Base-by-base conservation (phyloP, 129 eudicot genomes). In the Daucus carota region DNA sequence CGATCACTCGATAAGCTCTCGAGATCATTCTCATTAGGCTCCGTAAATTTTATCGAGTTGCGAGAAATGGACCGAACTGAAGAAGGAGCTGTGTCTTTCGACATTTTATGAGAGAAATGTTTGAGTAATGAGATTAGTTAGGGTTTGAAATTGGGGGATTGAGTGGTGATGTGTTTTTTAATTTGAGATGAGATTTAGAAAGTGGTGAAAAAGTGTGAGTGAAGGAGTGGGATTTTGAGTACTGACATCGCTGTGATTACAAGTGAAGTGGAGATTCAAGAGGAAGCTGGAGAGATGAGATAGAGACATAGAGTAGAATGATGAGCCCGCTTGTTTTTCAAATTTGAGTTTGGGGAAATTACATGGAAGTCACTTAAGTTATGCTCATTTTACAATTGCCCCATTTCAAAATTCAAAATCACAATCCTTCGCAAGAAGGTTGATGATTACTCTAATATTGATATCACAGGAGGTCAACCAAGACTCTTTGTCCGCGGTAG, bases 21-120 rank as follows among this genome's bases (percentile, higher is more conserved):
- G 75, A 77, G 72, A 33, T 82, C 85, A 43, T 86, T 86, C 82
- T 85, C 92, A 79, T 59, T 81, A 41, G 46, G 79, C 43, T 83
- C 85, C 0, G 48, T 59, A 79, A 1, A 71, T 29, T 81, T 79
- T 18, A 79, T 65, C 67, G 71, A 16, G 33, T 22, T 9, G 6
- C 74, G 74, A 70, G 74, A 28, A 22, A 22, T 13, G 33, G 34
- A 32, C 67, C 75, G 68, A 67, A 45, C 24, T 0, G 79, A 33
- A 11, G 70, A n/a, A 5, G 14, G 33, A 10, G 75, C 15, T 18
- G 15, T 34, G 29, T 77, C 79, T 70, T 81, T 81, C 52, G 80
- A 79, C 89, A 88, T 85, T 73, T 72, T 45, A 59, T 16, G 32
- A 48, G n/a, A 18, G 13, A 8, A 54, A 11, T 17, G 1, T 0